Evolutionary conservation across 1,284 basidiomycete genomes (phyloP), one percentile per base, ranked within the genome.

Genomic region (Megacollybia platyphylla): DNA sequence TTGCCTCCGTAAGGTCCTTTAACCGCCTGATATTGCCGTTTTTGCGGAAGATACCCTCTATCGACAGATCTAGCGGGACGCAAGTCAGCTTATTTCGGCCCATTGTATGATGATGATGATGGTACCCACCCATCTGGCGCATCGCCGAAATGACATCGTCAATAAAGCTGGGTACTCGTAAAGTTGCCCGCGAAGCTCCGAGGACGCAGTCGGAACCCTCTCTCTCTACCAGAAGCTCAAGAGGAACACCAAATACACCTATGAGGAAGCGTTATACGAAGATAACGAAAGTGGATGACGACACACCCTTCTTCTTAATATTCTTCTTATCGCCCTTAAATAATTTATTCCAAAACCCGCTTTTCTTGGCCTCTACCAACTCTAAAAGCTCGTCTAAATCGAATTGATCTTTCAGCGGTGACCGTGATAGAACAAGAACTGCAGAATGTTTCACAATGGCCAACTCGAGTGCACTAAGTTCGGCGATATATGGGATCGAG

Each of bases 21-120:
- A 97, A 70, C 44, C 90, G 76, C 42, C 92, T 78, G 55, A 98
- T 97, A 59, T 98, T 97, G 44, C 94, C 94, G 58, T 97, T 97
- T 68, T 96, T 93, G 43, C 94, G 78, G 74, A 99, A 99, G 49
- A 99, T 96, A 47, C 94, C 94, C 62, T 98, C 96, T 31, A 99
- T 75, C 4, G 94, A 97, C 85, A 99, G 90, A 63, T 98, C 91
- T 94, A 44, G 24, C 46, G 26, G 26, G 15, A 26, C 42, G 39
- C 13, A 44, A 46, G 24, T 39, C 38, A 26, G 40, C 39, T 40
- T 44, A 43, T 30, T 15, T 39, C 24, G 29, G 11, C 39, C 26
- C 37, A 15, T 34, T 30, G 36, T 38, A 44, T 15, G 24, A 47
- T 41, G 26, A 47, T 41, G 26, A 44, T 24, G 17, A 18, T 24